Evolutionary conservation across 2,329 filamentous ascomycete species (phyloP), one percentile per base, ranked within the genome.

Genomic region (Purpureocillium takamizusanense): DNA sequence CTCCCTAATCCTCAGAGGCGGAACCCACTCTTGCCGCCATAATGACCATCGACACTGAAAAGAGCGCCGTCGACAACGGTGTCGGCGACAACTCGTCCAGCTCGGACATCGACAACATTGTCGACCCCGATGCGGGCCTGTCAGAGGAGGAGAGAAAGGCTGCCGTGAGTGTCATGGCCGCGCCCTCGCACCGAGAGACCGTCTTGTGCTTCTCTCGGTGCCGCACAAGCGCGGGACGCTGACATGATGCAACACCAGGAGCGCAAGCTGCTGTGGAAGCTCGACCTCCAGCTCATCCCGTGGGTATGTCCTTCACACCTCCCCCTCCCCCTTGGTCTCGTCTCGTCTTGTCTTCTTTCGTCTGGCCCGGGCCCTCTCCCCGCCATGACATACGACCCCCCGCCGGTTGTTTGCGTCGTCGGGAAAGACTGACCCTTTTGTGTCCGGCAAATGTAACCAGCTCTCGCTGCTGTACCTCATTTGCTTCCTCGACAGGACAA

Each of bases 401-500:
- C n/a, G n/a, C n/a, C n/a, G n/a, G 1, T 10, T 23, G 23, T 33
- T 10, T 16, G 8, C 27, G 15, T 35, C 10, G 4, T 11, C 13
- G 35, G n/a, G n/a, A n/a, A n/a, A n/a, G n/a, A 36, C 40, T 48
- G 31, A n/a, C 9, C n/a, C n/a, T n/a, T n/a, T n/a, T n/a, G n/a
- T n/a, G n/a, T n/a, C n/a, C n/a, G n/a, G n/a, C n/a, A n/a, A n/a
- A n/a, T 31, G 25, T 15, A 34, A 27, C 9, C 37, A 70, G 72
- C 73, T 86, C 11, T 81, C 77, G 41, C 65, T 86, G 35, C 69
- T 88, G 27, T 88, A 88, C 51, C 69, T 89, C 2, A 70, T 86
- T 37, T 82, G 80, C 43, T 88, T 87, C 56, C 70, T 88, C 32
- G 78, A 83, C 52, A 70, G 81, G 12, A 88, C 86, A 18, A 90